Evolutionary conservation across 352 stramenopile species (phyloP).

Genomic region (Aphanomyces invadans): DNA sequence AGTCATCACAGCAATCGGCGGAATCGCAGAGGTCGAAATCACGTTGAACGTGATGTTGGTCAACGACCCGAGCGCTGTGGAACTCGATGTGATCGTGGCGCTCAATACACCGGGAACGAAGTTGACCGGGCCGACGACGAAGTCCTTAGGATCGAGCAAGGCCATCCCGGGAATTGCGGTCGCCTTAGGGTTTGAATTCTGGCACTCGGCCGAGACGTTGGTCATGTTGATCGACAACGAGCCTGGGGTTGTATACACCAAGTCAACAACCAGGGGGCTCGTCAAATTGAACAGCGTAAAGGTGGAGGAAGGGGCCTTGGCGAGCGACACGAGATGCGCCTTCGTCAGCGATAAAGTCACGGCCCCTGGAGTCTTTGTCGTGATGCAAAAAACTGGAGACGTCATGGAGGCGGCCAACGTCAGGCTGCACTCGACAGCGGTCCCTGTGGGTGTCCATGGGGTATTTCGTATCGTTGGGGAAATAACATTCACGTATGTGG

Average conservation of each 20-base stretch:
- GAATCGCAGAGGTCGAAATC: neutral
- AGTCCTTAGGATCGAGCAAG: neutral
- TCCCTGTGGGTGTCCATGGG: neutral
- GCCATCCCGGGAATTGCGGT: neutral
- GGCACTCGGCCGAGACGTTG: constrained; percentile 9
- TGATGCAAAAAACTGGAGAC: neutral
- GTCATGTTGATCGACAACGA: neutral
- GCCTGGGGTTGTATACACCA: neutral
- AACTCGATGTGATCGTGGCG: neutral
- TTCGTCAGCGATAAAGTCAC: neutral
- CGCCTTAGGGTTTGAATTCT: neutral
- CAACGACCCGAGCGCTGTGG: neutral
- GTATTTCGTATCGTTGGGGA: neutral
- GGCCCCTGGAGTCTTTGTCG: neutral
- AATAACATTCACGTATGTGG: constrained; percentile 1
- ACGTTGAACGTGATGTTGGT: constrained; percentile 7
- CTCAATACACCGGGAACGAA: neutral
- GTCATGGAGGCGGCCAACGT: neutral
- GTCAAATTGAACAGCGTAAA: constrained; percentile 8
- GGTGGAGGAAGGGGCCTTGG: neutral
- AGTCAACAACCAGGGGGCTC: neutral
- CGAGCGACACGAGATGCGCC: neutral
- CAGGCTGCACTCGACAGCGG: neutral
- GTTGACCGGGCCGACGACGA: neutral
- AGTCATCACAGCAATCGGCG: neutral